Conservation (phyloP, 352 stramenopile genomes). For the Phytophthora sansomeana region DNA sequence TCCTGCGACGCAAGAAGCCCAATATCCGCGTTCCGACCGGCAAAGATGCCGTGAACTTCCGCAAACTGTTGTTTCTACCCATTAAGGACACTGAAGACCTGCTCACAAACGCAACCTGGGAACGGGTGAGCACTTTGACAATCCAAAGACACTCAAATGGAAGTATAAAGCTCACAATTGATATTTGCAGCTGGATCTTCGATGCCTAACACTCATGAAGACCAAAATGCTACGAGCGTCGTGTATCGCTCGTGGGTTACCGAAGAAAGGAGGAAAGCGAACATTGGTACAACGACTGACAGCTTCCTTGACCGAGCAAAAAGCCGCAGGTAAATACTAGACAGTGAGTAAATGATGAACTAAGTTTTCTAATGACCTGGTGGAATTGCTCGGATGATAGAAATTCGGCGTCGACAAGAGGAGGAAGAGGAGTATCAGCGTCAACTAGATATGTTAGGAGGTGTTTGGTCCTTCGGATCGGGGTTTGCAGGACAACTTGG, state of each 20-base stretch:
- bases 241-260: constrained; percentile 70
- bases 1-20: constrained; percentile 69
- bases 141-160: no score
- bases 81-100: constrained; percentile 74
- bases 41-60: constrained; percentile 79
- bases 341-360: neutral
- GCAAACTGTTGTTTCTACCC: constrained; percentile 80
- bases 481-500: constrained; percentile 76
- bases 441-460: constrained; percentile 82
- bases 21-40: constrained; percentile 77
- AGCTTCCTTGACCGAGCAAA: constrained; percentile 68
- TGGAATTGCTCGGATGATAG: constrained; percentile 33
- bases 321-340: constrained; percentile 45
- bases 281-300: constrained; percentile 65
- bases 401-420: constrained; percentile 61
- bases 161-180: no score
- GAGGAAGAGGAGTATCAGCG: constrained; percentile 76
- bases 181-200: constrained; percentile 66
- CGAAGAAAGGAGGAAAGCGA: constrained; percentile 73
- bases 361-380: neutral
- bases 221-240: constrained; percentile 84
- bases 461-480: constrained; percentile 85
- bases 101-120: constrained; percentile 74
- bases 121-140: constrained; percentile 45
- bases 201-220: constrained; percentile 86